Percentiles rank a stretch among this genome's conserved stretches.
phyloP scores from a whole-genome alignment of 306 rosid species.

The Rubus idaeus region DNA sequence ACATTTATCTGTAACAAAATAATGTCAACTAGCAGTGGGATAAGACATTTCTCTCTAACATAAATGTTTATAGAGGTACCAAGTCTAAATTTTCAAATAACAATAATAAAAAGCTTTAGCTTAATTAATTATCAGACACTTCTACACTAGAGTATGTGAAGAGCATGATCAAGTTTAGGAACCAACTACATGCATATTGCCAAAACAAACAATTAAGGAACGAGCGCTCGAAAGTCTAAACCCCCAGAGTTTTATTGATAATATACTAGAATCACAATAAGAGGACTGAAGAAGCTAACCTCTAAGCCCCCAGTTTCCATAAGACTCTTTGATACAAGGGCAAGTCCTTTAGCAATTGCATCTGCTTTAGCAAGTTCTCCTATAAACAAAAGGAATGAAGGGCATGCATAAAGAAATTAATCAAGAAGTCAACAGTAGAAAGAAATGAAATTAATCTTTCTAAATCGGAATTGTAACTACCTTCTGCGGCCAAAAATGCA shows the following conservation, averaged over 20 bases:
- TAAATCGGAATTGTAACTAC: conserved; percentile 31
- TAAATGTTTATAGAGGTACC: too few species aligned
- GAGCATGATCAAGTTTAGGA: too few species aligned
- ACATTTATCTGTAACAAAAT: too few species aligned
- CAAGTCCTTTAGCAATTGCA: conserved; percentile 86
- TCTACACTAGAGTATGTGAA: too few species aligned
- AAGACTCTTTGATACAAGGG: conserved; percentile 62
- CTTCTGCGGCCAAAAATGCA: conserved; percentile 87
- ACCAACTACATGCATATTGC: neutral
- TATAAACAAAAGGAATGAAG: conserved; percentile 23
- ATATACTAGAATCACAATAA: neutral
- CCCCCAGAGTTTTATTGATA: neutral
- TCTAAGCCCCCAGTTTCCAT: conserved; percentile 81
- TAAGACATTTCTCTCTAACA: too few species aligned
- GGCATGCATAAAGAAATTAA: conserved; percentile 3
- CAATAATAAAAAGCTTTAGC: too few species aligned
- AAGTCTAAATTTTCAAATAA: too few species aligned
- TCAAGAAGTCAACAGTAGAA: conserved; percentile 20
- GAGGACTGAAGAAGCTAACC: conserved; percentile 47
- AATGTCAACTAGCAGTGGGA: too few species aligned
- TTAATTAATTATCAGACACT: too few species aligned
- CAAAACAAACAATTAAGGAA: neutral
- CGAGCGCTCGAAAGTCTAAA: neutral
- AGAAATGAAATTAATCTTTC: neutral
- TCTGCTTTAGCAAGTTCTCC: conserved; percentile 91